Evolutionary conservation across 208 protist genomes (phyloP), one percentile per base, ranked within the genome.

Genomic region (Acanthamoeba castellanii): DNA sequence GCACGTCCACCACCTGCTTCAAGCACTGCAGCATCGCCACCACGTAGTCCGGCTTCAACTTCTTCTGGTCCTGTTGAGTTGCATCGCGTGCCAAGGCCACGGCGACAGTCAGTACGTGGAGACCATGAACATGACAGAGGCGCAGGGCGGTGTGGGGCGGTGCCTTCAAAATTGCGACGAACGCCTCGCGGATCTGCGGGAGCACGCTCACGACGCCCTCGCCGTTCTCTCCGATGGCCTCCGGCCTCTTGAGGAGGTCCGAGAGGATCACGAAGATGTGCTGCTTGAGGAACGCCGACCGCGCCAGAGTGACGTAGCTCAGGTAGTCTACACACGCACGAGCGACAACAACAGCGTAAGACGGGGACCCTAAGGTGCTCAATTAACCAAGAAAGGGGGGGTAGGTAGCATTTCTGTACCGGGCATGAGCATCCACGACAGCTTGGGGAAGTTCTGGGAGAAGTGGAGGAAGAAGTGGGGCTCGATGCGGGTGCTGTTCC

Each of bases 351-450:
- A 52, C 22, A 13, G 74, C 16, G 42, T 22, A 52, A 22, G 27
- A 84, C 76, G 37, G 42, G 9, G 37, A 42, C 7, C 9, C 18
- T 20, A 84, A 37, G 22, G 8, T 16, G 25, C 20, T 30, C 61
- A 68, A 68, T 1, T 22, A 68, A 30, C 20, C 61, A n/a, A 68
- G 61, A 68, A 68, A 13, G 50, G 61, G 13, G 7, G 25, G 66
- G 25, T 61, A 59, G 52, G 22, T 61, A 4, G 55, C n/a, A n/a
- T n/a, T n/a, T n/a, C n/a, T 47, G 34, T 87, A 87, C 78, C 78
- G 20, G 87, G 59, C 61, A 94, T 20, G 70, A 94, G 70, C 74
- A 72, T 84, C 70, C 91, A 84, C 47, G 70, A 87, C 47, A 94
- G 22, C n/a, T 20, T 20, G n/a, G 91, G 91, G 72, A 94, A 70